phyloP scores from a whole-genome alignment of 2,329 filamentous ascomycete species.

The Fusarium nelsonii region DNA sequence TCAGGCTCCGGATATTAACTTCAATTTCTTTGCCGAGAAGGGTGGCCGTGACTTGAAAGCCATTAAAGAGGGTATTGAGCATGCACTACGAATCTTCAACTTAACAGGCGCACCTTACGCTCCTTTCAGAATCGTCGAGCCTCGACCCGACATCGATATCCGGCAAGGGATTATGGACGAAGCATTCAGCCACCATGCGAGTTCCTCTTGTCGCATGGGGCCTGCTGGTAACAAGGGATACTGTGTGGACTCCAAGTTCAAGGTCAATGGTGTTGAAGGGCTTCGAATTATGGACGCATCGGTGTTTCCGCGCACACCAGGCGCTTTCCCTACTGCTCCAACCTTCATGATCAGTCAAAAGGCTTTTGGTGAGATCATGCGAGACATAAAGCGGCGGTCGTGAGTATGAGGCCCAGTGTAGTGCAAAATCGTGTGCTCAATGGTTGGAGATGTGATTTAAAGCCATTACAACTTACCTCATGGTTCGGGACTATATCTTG shows the following conservation, averaged over 20 bases:
- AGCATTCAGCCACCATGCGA: conserved; percentile 70
- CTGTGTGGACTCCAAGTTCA: conserved; percentile 67
- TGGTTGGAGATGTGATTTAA: too few relatives aligned
- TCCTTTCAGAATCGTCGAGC: conserved; percentile 28
- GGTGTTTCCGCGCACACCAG: conserved; percentile 59
- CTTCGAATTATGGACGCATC: conserved; percentile 71
- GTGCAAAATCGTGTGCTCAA: too few relatives aligned
- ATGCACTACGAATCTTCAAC: conserved; percentile 45
- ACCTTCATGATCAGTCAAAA: conserved; percentile 35
- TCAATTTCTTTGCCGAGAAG: conserved; percentile 66
- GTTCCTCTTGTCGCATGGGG: conserved; percentile 68
- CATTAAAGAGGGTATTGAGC: conserved; percentile 36
- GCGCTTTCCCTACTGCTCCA: conserved; percentile 12
- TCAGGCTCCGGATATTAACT: conserved; percentile 71
- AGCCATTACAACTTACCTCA: too few relatives aligned
- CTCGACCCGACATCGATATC: conserved; percentile 59
- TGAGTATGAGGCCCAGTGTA: too few relatives aligned
- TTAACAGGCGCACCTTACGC: conserved; percentile 44
- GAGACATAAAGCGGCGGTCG: too few relatives aligned
- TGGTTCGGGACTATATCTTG: too few relatives aligned
- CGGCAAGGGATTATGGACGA: conserved; percentile 61
- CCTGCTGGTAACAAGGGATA: conserved; percentile 63
- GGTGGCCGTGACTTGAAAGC: conserved; percentile 23
- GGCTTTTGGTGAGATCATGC: conserved; percentile 5
- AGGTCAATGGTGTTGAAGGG: conserved; percentile 64